These are phyloP conservation scores for Ascocoryne sarcoides DNA, from an alignment of 2,329 filamentous ascomycete species.

Conservation along the genomic window DNA sequence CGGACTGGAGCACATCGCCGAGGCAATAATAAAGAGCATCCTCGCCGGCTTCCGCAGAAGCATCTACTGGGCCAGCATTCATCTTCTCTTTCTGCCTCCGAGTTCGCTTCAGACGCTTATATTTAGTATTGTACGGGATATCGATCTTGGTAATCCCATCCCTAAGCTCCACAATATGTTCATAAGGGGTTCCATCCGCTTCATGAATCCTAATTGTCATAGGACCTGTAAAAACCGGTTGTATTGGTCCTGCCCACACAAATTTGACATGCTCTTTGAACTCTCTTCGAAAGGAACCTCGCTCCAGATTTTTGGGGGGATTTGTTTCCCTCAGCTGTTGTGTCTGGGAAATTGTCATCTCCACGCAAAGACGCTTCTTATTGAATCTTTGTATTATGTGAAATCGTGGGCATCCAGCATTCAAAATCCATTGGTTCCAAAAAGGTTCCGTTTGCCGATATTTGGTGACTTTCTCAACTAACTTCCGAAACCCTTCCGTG, in stretches of 20 bases:
- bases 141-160: constrained; percentile 80
- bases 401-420: constrained; percentile 82
- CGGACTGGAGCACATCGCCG: constrained; percentile 78
- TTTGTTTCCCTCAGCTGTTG: constrained; percentile 38
- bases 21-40: constrained; percentile 84
- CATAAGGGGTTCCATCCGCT: constrained; percentile 94
- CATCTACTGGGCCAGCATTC: constrained; percentile 52
- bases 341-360: constrained; percentile 78
- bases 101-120: constrained; percentile 90
- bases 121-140: constrained; percentile 98
- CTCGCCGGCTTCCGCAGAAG: constrained; percentile 57
- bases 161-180: constrained; percentile 94
- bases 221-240: constrained; percentile 82
- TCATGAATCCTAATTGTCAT: constrained; percentile 98
- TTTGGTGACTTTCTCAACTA: constrained; percentile 82
- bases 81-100: constrained; percentile 72
- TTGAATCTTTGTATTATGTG: constrained; percentile 86
- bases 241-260: constrained; percentile 60
- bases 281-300: constrained; percentile 72
- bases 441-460: constrained; percentile 74
- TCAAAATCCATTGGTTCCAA: constrained; percentile 87
- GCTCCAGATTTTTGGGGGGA: constrained; percentile 40
- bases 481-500: constrained; percentile 67
- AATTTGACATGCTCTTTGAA: constrained; percentile 64
- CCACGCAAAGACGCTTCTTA: constrained; percentile 92